Evolutionary conservation across 345 rosid genomes (phyloP).

Genomic region (Bruguiera sexangula): DNA sequence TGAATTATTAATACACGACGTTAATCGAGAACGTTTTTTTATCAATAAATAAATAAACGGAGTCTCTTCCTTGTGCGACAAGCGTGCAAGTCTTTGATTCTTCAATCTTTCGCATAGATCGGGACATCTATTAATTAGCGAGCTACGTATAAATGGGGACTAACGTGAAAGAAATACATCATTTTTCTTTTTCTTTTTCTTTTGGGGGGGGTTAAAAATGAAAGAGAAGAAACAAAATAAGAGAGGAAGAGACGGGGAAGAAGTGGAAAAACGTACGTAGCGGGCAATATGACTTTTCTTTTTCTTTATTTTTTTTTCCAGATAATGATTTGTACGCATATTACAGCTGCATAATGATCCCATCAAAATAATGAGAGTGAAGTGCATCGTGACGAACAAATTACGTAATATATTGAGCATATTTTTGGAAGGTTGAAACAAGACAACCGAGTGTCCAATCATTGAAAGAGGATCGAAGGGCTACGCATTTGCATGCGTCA

Average conservation of each 20-base stretch:
- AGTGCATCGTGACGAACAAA: neutral
- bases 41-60: neutral
- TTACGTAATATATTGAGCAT: neutral
- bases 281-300: neutral
- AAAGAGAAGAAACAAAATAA: neutral
- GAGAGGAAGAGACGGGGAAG: neutral
- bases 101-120: neutral
- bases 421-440: neutral
- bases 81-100: slow-evolving; percentile 10
- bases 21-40: too few relatives aligned
- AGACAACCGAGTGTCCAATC: neutral
- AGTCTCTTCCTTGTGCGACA: neutral
- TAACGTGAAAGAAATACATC: neutral
- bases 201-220: neutral
- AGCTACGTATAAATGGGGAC: neutral
- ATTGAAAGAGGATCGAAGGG: neutral
- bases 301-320: too few relatives aligned
- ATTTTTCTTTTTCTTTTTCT: too few relatives aligned
- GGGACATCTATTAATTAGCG: neutral
- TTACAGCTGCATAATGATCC: too few relatives aligned
- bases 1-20: too few relatives aligned
- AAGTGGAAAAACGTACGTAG: neutral
- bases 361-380: neutral
- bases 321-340: too few relatives aligned
- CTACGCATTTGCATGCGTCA: neutral